Conservation (phyloP, 2,329 filamentous ascomycete genomes). For the Cladosporium sp. region DNA sequence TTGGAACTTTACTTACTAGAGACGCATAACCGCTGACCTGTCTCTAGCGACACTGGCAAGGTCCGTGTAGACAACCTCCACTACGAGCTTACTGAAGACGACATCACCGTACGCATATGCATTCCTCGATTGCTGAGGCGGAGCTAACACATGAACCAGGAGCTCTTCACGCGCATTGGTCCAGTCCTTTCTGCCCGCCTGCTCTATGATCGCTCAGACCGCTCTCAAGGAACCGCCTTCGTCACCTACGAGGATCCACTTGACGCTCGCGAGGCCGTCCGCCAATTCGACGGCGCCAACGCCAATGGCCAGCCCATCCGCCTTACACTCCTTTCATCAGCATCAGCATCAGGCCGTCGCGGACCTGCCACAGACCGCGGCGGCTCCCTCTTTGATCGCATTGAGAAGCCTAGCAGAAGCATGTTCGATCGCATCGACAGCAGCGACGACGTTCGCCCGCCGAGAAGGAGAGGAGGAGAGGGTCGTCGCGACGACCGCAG, state of each 20-base stretch:
- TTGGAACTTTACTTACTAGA: not conserved
- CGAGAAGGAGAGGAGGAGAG: slow-evolving; percentile 13
- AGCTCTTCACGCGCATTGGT: slow-evolving; percentile 75
- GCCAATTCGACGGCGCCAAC: slow-evolving; percentile 83
- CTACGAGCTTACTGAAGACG: slow-evolving; percentile 82
- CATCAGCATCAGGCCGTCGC: slow-evolving; percentile 42
- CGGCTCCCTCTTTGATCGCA: slow-evolving; percentile 42
- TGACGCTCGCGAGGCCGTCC: slow-evolving; percentile 71
- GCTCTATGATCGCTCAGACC: slow-evolving; percentile 80
- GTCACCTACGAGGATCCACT: slow-evolving; percentile 70
- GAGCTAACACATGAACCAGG: slow-evolving; percentile 45
- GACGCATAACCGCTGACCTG: not conserved
- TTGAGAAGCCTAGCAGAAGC: slow-evolving; percentile 51
- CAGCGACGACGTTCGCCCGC: slow-evolving; percentile 26
- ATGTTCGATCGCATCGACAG: slow-evolving; percentile 62
- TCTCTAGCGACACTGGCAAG: slow-evolving; percentile 41
- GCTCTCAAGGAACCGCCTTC: slow-evolving; percentile 78
- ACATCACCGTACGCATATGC: slow-evolving; percentile 63
- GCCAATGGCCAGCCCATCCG: slow-evolving; percentile 78
- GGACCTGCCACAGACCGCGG: slow-evolving; percentile 27
- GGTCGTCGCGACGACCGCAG: slow-evolving; percentile 29
- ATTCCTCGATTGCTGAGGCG: not conserved
- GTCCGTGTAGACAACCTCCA: slow-evolving; percentile 85
- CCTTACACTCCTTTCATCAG: slow-evolving; percentile 61
- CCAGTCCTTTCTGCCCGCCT: slow-evolving; percentile 65